Evolutionary conservation across 2,329 filamentous ascomycete genomes (phyloP), one percentile per base, ranked within the genome.

Genomic region (Fusarium robinianum): DNA sequence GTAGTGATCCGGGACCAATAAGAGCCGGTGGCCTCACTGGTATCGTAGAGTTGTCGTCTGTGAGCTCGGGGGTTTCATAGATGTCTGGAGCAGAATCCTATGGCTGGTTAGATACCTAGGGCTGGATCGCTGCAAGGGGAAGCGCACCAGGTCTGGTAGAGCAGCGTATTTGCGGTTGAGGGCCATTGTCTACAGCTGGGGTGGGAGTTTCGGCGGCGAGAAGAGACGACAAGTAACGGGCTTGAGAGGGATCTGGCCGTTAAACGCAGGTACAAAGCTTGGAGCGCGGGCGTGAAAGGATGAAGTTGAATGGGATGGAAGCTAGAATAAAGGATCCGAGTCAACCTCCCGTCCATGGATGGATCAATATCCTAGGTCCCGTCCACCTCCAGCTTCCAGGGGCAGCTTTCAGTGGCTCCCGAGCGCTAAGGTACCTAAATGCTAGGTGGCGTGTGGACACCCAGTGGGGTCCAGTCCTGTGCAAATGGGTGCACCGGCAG

Each of bases 31-130:
- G 30, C 68, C 80, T 69, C 73, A 92, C 88, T 42, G 85, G 88
- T 44, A 90, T 74, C 33, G 90, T 96, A 15, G 90, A 95, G 53
- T 83, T 87, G 68, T 95, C 91, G 64, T 96, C 90, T 43, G 87
- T 92, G 56, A 96, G 75, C 42, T 95, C 91, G 55, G 92, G 91
- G 11, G 94, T 97, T 71, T 97, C 92, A 75, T 96, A 97, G 62
- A 96, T 89, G 64, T 97, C 94, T 56, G 91, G 91, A 18, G 91
- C 90, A 41, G 86, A 87, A 71, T 96, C 91, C 88, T 95, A 57
- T 31, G 10, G 14, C 42, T 21, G 33, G 32, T 61, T 44, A 62
- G 55, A 32, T 51, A 17, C 18, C 24, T 26, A 38, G 30, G 18
- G 41, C 27, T 39, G 23, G 27, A 31, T 44, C 30, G 26, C 24